These are phyloP conservation scores for Lithospermum erythrorhizon DNA, from an alignment of 257 asterid species.

Conservation along the genomic window DNA sequence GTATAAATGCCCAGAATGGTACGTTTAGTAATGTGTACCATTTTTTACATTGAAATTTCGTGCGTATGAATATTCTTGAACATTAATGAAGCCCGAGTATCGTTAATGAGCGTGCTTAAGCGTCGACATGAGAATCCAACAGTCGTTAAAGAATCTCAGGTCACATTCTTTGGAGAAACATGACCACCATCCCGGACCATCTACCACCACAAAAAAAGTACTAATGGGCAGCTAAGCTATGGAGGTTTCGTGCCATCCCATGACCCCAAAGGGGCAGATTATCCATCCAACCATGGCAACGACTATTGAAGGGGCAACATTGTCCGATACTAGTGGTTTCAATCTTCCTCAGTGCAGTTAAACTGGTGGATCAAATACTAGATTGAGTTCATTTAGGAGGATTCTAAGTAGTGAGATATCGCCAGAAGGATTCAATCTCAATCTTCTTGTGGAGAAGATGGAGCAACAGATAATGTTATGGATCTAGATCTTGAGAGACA, in stretches of 20 bases:
- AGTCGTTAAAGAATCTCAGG: too few relatives aligned
- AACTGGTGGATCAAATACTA: constrained; percentile 35
- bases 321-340: constrained; percentile 3
- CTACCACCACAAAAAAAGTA: too few relatives aligned
- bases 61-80: too few relatives aligned
- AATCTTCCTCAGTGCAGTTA: constrained; percentile 9
- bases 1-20: too few relatives aligned
- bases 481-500: constrained; percentile 59
- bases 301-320: constrained; percentile 13
- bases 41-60: too few relatives aligned
- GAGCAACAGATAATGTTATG: background rate
- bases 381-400: constrained; percentile 58
- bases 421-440: constrained; percentile 31
- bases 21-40: too few relatives aligned
- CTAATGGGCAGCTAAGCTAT: too few relatives aligned
- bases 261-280: constrained; percentile 32
- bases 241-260: constrained; percentile 30
- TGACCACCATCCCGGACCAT: too few relatives aligned
- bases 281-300: background rate
- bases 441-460: constrained; percentile 25
- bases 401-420: constrained; percentile 64
- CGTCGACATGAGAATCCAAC: too few relatives aligned
- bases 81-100: too few relatives aligned
- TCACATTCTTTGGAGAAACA: too few relatives aligned
- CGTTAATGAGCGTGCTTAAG: too few relatives aligned